Evolutionary conservation across 352 stramenopile species (phyloP), one percentile per base, ranked within the genome.

Genomic region (Phytophthora boehmeriae): DNA sequence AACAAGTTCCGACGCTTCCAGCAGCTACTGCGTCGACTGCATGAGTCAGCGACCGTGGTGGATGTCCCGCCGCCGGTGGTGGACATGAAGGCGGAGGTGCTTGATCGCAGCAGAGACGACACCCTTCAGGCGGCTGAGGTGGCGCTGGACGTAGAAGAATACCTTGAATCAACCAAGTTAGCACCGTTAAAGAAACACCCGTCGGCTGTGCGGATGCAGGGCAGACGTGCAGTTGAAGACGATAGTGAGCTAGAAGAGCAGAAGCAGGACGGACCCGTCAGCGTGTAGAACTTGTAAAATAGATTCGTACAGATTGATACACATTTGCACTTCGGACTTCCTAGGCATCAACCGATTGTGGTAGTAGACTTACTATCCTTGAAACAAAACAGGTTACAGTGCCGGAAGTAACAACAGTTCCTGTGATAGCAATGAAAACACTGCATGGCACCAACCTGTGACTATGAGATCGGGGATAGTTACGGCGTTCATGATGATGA

Each of bases 1-100:
- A 65, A 83, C 54, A 94, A 94, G 35, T 92, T 89, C 41, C 66
- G 66, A 27, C 58, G 66, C 1, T 94, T 78, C 48, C 69, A 89
- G 63, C 67, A 68, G 5, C 22, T 73, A 2, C 48, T 90, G 4
- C 69, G 72, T 25, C 67, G 63, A 23, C 41, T 87, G 35, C 78
- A 86, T 34, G 80, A 92, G 54, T 78, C 72, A 11, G 63, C 70
- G n/a, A 80, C 76, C 6, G 59, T 86, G 9, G 70, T 88, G 28
- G 66, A 88, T 0, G 54, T 86, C 8, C 74, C 80, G 19, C 35
- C 67, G 14, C 59, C 66, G 22, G 30, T 71, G 39, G 44, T 84
- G 44, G 62, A 76, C 27, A 61, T 88, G 42, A 86, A 88, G 54
- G 53, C 68, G 13, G 56, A 73, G 19, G 57, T 75, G 22, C 2